These are phyloP conservation scores for Xylaria castorea DNA, from an alignment of 495 filamentous ascomycete genomes.

Conservation along the genomic window DNA sequence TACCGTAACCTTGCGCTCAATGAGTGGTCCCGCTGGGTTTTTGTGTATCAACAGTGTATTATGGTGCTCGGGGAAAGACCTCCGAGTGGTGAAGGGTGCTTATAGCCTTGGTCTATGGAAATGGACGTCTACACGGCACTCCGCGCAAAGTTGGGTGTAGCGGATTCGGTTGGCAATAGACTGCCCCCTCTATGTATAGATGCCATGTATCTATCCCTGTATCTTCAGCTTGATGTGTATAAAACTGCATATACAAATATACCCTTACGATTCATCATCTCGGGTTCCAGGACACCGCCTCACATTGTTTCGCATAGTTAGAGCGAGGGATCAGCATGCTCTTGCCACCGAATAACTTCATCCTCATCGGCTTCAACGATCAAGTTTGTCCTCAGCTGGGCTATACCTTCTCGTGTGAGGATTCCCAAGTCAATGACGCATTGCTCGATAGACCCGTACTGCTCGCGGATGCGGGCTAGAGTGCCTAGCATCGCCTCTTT, in stretches of 20 bases:
- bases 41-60: conserved; percentile 35
- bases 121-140: conserved; percentile 3
- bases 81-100: conserved; percentile 10
- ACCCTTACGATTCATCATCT: conserved; percentile 27
- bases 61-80: conserved; percentile 18
- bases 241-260: conserved; percentile 32
- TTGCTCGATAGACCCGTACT: conserved; percentile 62
- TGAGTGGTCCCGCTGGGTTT: not conserved
- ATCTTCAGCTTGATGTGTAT: conserved; percentile 20
- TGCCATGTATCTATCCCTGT: conserved; percentile 21
- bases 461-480: conserved; percentile 55
- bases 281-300: not conserved
- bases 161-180: conserved; percentile 13
- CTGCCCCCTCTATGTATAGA: conserved; percentile 37
- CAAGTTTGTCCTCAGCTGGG: conserved; percentile 55
- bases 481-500: conserved; percentile 62
- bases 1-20: conserved; percentile 35
- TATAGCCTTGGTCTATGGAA: conserved; percentile 19
- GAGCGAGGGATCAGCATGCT: conserved; percentile 35
- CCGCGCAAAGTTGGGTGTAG: not conserved
- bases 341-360: conserved; percentile 40
- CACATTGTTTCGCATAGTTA: conserved; percentile 17
- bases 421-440: conserved; percentile 62
- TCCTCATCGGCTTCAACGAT: conserved; percentile 46
- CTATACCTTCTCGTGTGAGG: conserved; percentile 57